These are phyloP conservation scores for Fusarium lateritium DNA, from an alignment of 2,329 filamentous ascomycete species.

Conservation along the genomic window DNA sequence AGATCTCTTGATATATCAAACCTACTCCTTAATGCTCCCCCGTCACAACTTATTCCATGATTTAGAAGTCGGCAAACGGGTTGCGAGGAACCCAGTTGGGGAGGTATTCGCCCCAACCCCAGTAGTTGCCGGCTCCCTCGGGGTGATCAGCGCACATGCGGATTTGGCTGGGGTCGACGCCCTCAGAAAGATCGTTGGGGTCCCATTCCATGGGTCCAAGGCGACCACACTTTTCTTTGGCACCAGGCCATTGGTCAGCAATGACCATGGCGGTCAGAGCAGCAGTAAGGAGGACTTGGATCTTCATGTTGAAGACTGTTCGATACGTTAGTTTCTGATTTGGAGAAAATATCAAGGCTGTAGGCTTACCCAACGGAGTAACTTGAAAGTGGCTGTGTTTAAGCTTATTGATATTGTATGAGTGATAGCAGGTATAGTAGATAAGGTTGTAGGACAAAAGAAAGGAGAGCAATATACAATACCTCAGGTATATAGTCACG, in stretches of 20 bases:
- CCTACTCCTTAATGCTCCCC: background rate
- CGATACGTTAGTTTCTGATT: background rate
- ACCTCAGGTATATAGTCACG: slow-evolving; percentile 2
- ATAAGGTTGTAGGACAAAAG: background rate
- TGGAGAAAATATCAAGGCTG: fast-evolving
- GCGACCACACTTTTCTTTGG: slow-evolving; percentile 29
- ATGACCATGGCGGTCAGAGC: slow-evolving; percentile 1
- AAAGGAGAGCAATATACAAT: background rate
- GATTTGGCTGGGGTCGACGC: slow-evolving; percentile 6
- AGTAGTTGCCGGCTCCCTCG: slow-evolving; percentile 29
- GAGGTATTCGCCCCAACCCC: slow-evolving; percentile 34
- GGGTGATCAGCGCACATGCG: slow-evolving; percentile 34
- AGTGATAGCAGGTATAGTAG: background rate
- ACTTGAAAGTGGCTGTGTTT: background rate
- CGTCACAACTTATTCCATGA: background rate
- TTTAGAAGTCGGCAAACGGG: slow-evolving; percentile 16
- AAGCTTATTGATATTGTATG: background rate
- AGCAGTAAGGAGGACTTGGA: slow-evolving; percentile 7
- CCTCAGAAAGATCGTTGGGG: slow-evolving; percentile 20
- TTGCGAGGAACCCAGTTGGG: slow-evolving; percentile 32
- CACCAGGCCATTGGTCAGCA: slow-evolving; percentile 18
- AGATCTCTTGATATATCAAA: no score
- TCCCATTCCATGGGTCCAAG: slow-evolving; percentile 38
- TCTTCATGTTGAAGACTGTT: slow-evolving; percentile 12
- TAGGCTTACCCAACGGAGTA: background rate